Base-by-base conservation (phyloP, 2,329 filamentous ascomycete species). In the Tolypocladium paradoxum region DNA sequence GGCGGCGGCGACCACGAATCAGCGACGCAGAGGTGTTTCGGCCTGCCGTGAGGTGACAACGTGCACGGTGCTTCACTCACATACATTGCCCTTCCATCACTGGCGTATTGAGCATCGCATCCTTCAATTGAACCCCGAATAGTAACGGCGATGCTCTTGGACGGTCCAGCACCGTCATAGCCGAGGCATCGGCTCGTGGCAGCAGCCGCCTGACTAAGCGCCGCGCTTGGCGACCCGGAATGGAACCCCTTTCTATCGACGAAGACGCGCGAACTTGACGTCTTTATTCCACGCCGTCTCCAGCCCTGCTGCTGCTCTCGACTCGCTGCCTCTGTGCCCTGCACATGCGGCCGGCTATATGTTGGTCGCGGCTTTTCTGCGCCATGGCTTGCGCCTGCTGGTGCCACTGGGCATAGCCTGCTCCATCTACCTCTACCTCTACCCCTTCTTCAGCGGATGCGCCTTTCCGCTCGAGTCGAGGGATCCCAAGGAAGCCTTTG, bases 341-440 rank as follows among this genome's bases (percentile, higher is more conserved):
- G 63, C 64, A 68, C 57, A 70, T 70, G 70, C 64, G 60, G 60
- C 61, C 56, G 64, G 58, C 70, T 74, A 73, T 72, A 82, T 80
- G 77, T 75, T 70, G 66, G 71, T 73, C 64, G 75, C 72, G 68
- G 70, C 71, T 62, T 66, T 76, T 62, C 73, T 82, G 65, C 77
- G 79, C 73, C 74, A 77, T 75, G 76, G 70, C 68, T 70, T 82
- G 68, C 73, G 77, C 64, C 62, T 82, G 50, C 54, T 72, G 62
- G 64, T 68, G 59, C 84, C 88, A 49, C 64, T 92, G 65, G 84
- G 87, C 54, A 62, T 92, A 64, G 70, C 82, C 58, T 81, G 82
- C 64, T 89, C 87, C 50, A 62, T 84, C 59, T 95, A 91, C 71
- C 78, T 97, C 51, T 96, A 96, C 73, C 75, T 92, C 38, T 97